Evolutionary conservation across 2,329 filamentous ascomycete species (phyloP).

Genomic region (Ceratocystis lukuohia): DNA sequence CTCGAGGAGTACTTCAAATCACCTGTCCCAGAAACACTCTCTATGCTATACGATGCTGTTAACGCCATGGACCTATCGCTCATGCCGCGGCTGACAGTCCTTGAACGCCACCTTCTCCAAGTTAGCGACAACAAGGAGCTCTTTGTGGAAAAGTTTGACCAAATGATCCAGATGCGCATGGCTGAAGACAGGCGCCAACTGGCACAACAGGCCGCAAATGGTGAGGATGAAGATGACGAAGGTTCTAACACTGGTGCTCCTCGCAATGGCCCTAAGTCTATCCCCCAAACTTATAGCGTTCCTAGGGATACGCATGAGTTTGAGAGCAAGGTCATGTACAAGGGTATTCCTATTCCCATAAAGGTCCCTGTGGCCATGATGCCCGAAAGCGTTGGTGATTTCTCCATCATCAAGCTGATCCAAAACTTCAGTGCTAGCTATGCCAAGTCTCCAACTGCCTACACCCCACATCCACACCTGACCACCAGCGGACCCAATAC

Average conservation of each 20-base stretch:
- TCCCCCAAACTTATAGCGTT: constrained; percentile 46
- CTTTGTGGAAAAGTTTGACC: constrained; percentile 94
- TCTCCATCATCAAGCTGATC: constrained; percentile 92
- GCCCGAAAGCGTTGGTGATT: constrained; percentile 93
- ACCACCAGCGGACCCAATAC: constrained; percentile 83
- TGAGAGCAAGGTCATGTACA: constrained; percentile 88
- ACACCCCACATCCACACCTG: constrained; percentile 75
- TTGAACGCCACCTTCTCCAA: constrained; percentile 78
- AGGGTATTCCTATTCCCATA: constrained; percentile 90
- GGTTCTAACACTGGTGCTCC: constrained; percentile 33
- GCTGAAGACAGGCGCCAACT: constrained; percentile 44
- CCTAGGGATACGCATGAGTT: constrained; percentile 96
- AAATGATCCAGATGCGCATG: constrained; percentile 76
- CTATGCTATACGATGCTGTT: constrained; percentile 78
- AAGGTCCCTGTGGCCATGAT: constrained; percentile 89
- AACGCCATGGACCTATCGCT: constrained; percentile 95
- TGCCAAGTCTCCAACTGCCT: constrained; percentile 68
- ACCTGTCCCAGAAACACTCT: constrained; percentile 74
- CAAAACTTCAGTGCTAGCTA: constrained; percentile 83
- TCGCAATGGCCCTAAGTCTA: constrained; percentile 41
- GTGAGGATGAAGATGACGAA: constrained; percentile 33
- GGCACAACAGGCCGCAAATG: constrained; percentile 24
- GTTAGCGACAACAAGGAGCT: constrained; percentile 89
- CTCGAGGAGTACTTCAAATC: constrained; percentile 95
- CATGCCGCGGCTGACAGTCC: constrained; percentile 69